Conservation (phyloP, 495 filamentous ascomycete species). For the Pseudevernia furfuracea region DNA sequence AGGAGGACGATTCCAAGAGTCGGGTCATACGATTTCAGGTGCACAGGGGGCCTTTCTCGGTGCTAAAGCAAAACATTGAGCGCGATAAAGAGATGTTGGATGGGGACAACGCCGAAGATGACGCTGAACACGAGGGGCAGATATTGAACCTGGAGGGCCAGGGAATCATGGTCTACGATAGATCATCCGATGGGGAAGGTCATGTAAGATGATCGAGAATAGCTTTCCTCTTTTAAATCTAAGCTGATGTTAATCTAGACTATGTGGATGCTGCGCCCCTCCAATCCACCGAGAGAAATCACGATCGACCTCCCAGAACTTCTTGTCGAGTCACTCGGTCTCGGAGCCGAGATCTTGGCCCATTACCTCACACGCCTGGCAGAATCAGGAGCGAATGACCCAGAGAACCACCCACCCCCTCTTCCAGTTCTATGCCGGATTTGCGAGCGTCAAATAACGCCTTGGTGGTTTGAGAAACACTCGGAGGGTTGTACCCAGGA, state of each 20-base stretch:
- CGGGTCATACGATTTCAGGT: slow-evolving; percentile 84
- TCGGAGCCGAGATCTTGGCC: slow-evolving; percentile 89
- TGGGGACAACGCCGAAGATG: slow-evolving; percentile 38
- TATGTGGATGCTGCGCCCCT: slow-evolving; percentile 99
- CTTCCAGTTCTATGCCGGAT: slow-evolving; percentile 89
- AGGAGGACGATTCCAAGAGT: slow-evolving; percentile 85
- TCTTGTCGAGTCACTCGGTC: slow-evolving; percentile 89
- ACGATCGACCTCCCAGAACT: slow-evolving; percentile 87
- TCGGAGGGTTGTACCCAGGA: slow-evolving; percentile 94
- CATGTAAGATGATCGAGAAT: slow-evolving; percentile 57
- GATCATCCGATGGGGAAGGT: slow-evolving; percentile 73
- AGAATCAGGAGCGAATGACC: slow-evolving; percentile 76
- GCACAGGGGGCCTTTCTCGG: slow-evolving; percentile 49
- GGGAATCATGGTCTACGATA: slow-evolving; percentile 95
- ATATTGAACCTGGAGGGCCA: slow-evolving; percentile 83
- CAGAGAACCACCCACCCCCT: slow-evolving; percentile 74
- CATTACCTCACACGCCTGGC: slow-evolving; percentile 85
- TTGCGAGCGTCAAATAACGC: slow-evolving; percentile 94
- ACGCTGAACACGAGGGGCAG: slow-evolving; percentile 37
- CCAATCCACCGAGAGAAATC: slow-evolving; percentile 77
- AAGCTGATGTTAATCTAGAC: slow-evolving; percentile 48
- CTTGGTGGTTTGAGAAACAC: slow-evolving; percentile 99
- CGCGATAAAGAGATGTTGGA: slow-evolving; percentile 25
- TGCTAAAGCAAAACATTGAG: slow-evolving; percentile 41
- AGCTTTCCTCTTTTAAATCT: neutral